These are phyloP conservation scores for Hymenoscyphus scutula DNA, from an alignment of 2,329 filamentous ascomycete genomes.

Conservation along the genomic window DNA sequence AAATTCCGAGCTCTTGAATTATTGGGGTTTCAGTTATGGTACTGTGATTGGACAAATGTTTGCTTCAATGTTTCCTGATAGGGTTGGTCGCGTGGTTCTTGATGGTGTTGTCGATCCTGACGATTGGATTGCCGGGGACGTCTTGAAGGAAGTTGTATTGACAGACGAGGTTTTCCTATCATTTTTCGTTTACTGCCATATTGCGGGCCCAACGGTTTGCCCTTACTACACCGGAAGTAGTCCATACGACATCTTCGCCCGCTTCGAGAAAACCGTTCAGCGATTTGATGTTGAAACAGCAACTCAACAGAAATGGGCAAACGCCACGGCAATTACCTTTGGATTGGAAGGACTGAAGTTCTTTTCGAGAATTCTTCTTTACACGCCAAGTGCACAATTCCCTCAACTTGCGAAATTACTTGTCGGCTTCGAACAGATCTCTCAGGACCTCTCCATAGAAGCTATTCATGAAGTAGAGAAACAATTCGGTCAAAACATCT, in stretches of 20 bases:
- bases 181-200: constrained; percentile 32
- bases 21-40: constrained; percentile 51
- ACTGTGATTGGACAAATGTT: constrained; percentile 44
- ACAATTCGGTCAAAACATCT: background rate
- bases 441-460: background rate
- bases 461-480: background rate
- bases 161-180: constrained; percentile 27
- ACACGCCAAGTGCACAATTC: background rate
- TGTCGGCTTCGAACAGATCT: background rate
- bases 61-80: constrained; percentile 43
- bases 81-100: constrained; percentile 41
- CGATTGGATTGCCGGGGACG: background rate
- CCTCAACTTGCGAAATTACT: background rate
- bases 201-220: constrained; percentile 36
- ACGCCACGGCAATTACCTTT: constrained; percentile 15
- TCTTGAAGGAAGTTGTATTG: constrained; percentile 20
- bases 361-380: background rate
- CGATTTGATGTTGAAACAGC: constrained; percentile 17
- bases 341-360: background rate
- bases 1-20: constrained; percentile 39
- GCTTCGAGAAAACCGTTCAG: constrained; percentile 24
- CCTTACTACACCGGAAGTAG: constrained; percentile 26
- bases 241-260: constrained; percentile 23
- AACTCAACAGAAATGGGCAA: constrained; percentile 22
- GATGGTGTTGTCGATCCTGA: constrained; percentile 29